phyloP scores from a whole-genome alignment of 306 rosid species.

The Vicia faba region DNA sequence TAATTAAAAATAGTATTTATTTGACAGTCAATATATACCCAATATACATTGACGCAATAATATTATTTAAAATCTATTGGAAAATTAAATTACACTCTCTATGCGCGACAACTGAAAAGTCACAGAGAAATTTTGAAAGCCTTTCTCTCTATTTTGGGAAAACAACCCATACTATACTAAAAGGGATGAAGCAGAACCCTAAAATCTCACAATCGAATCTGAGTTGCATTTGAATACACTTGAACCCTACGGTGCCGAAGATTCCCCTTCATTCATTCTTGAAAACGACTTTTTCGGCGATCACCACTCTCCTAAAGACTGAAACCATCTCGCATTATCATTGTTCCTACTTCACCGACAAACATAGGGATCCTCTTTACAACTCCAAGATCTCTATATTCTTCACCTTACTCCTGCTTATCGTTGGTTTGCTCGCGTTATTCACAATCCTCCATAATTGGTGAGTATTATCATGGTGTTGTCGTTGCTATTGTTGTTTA shows the following conservation, averaged over 20 bases:
- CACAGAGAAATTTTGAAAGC: no score
- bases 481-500: constrained; percentile 84
- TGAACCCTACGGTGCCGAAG: constrained; percentile 66
- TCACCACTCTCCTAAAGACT: constrained; percentile 73
- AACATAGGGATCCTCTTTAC: constrained; percentile 70
- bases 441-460: constrained; percentile 60
- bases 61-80: no score
- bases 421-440: constrained; percentile 53
- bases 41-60: no score
- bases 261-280: constrained; percentile 61
- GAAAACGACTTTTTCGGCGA: constrained; percentile 56
- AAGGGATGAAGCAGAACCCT: no score
- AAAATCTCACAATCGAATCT: no score
- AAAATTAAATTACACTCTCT: no score
- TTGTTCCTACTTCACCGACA: constrained; percentile 68
- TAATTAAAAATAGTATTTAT: no score
- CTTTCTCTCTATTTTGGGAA: no score
- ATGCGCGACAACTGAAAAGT: no score
- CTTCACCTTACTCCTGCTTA: constrained; percentile 45
- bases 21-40: no score
- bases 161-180: no score
- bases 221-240: no score
- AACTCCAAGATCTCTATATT: constrained; percentile 73
- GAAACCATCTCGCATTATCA: constrained; percentile 67
- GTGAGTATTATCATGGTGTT: constrained; percentile 92